phyloP scores from a whole-genome alignment of 2,329 filamentous ascomycete species.

The Allantophomopsis cytisporea region DNA sequence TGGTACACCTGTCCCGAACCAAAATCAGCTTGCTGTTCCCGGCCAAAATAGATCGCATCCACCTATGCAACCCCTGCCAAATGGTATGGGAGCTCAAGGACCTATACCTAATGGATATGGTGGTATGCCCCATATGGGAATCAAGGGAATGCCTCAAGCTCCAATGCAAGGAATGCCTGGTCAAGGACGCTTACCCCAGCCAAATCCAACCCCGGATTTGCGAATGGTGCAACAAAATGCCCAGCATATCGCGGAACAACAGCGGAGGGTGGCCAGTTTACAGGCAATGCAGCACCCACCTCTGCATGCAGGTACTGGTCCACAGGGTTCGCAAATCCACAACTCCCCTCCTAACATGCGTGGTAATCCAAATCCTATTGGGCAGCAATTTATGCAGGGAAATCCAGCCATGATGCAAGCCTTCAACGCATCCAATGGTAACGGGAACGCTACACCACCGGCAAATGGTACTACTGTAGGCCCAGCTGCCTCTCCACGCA shows the following conservation, averaged over 20 bases:
- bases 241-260: slow-evolving; percentile 53
- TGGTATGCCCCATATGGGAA: slow-evolving; percentile 29
- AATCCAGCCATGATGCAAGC: slow-evolving; percentile 35
- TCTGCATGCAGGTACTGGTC: slow-evolving; percentile 15
- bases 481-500: slow-evolving; percentile 15
- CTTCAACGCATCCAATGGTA: slow-evolving; percentile 33
- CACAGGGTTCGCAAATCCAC: slow-evolving; percentile 9
- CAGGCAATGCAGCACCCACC: slow-evolving; percentile 17
- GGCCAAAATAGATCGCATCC: slow-evolving; percentile 35
- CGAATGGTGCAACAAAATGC: slow-evolving; percentile 44
- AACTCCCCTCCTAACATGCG: slow-evolving; percentile 28
- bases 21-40: slow-evolving; percentile 5
- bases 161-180: slow-evolving; percentile 46
- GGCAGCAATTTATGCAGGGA: slow-evolving; percentile 19
- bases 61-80: slow-evolving; percentile 37
- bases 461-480: slow-evolving; percentile 8
- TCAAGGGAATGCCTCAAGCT: slow-evolving; percentile 55
- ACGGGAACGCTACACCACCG: slow-evolving; percentile 28
- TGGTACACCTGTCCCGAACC: slow-evolving; percentile 6
- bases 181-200: slow-evolving; percentile 46
- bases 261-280: slow-evolving; percentile 32
- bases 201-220: slow-evolving; percentile 32
- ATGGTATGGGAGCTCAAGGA: slow-evolving; percentile 24
- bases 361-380: slow-evolving; percentile 13
- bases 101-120: slow-evolving; percentile 15